Conservation (phyloP, 306 rosid genomes). For the Cicer pinnatifidum region DNA sequence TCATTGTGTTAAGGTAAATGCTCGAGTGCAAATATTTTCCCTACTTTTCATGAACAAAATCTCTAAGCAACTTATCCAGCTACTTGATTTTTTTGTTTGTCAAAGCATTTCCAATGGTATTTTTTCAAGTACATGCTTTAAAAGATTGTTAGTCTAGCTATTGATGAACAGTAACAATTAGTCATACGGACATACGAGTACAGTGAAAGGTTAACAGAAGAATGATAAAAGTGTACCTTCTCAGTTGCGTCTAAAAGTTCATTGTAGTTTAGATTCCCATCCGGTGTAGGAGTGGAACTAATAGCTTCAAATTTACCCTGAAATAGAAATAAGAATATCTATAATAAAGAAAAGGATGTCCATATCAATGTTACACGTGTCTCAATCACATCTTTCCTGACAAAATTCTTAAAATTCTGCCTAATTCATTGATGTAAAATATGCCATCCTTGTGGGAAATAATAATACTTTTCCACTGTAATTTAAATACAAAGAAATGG, state of each 20-base stretch:
- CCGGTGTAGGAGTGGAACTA: conserved; percentile 69
- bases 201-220: conserved; percentile 7
- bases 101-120: not conserved
- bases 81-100: not conserved
- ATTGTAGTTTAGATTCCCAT: conserved; percentile 75
- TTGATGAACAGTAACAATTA: conserved; percentile 20
- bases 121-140: conserved; percentile 3
- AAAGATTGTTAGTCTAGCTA: not conserved
- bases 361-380: conserved; percentile 30
- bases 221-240: conserved; percentile 52
- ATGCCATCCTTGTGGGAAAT: not conserved
- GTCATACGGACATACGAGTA: not conserved
- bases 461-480: not conserved
- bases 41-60: conserved; percentile 8
- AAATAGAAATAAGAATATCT: conserved; percentile 41
- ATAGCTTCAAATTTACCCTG: conserved; percentile 67
- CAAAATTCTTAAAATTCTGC: conserved; percentile 20
- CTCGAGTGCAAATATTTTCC: conserved; percentile 7
- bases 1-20: conserved; percentile 20
- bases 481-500: not conserved
- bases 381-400: conserved; percentile 8
- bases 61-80: conserved; percentile 18
- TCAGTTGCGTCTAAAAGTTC: conserved; percentile 58
- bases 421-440: conserved; percentile 1
- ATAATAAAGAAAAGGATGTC: conserved; percentile 1